Base-by-base conservation (phyloP, 768 basidiomycete species). In the Tricholoma hemisulphureum region DNA sequence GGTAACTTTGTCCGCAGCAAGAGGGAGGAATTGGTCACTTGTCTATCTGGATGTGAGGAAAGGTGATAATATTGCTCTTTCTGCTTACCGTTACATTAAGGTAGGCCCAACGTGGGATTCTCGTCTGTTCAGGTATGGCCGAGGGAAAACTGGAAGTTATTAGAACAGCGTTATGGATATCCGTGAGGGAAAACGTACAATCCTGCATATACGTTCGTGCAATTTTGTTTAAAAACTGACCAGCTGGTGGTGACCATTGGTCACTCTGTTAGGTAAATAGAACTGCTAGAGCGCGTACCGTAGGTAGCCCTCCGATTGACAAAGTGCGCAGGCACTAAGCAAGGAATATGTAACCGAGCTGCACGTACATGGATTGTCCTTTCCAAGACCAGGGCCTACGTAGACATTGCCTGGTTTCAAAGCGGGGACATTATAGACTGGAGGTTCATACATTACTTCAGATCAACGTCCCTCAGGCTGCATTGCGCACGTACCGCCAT, bases 291-390 rank as follows among this genome's bases (percentile, higher is more conserved):
- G 13, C 9, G 34, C 28, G 8, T 28, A 54, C 53, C 16, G 21
- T 8, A 13, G 21, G 59, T 55, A 46, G 48, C 24, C 29, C 51
- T 34, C 29, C 50, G 24, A 31, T 59, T 60, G 48, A 59, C 62
- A 51, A 48, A 63, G 24, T 28, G 48, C 16, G 20, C 53, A 54
- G 9, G 53, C 53, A 23, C 53, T 54, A 4, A 54, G 37, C 7
- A 54, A 21, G 6, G 53, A 43, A 21, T 54, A 54, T 31, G 43
- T 26, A 5, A 43, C 39, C 26, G 53, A 29, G 39, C 37, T 54
- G 24, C 53, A 54, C 26, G 23, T 16, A 21, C 53, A 54, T 2
- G 21, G 16, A 16, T 49, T 49, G 24, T 39, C n/a, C 7, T 39
- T 21, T 29, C 8, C n/a, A 4, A 16, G 39, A 18, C 10, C 20